Evolutionary conservation across 441 rosid genomes (phyloP), one percentile per base, ranked within the genome.

Genomic region (Rhodomyrtus psidioides): DNA sequence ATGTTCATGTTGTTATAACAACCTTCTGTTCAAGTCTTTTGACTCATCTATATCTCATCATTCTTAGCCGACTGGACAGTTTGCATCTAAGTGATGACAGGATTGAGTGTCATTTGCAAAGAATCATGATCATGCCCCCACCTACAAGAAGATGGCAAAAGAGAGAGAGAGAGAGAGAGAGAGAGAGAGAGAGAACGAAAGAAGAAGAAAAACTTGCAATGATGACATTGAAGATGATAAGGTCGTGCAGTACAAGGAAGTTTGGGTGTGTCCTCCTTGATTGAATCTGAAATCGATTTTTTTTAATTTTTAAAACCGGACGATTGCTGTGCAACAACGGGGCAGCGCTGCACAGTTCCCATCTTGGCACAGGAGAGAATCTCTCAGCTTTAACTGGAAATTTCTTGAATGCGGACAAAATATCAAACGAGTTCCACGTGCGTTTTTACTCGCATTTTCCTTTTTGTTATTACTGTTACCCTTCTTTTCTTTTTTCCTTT

Each of bases 401-500:
- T 65, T 65, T 65, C 79, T 34, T 23, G 26, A 9, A 34, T 21
- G 79, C 7, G 79, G 79, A 65, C 79, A 65, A 65, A 65, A 34
- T 14, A 2, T 23, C 58, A 23, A 19, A 19, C 46, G 46, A 65
- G 79, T 34, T n/a, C 76, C 76, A 30, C 76, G 26, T 34, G 26
- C 46, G 76, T 65, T 65, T 65, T 34, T 49, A 10, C 26, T 65
- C 13, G 26, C 2, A 6, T 21, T 49, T 49, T 19, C 26, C 53
- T 51, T 12, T 51, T 1, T 51, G 53, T 51, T 51, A 12, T 65
- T 23, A 19, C 42, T 34, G 39, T 34, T 21, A 39, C 24, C 26
- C 34, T 34, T 34, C 34, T 34, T 34, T 21, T 0, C 3, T 8
- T 9, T 2, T 7, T 23, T 23, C 0, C 0, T 7, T 55, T 21